Base-by-base conservation (phyloP, 2,329 filamentous ascomycete species). In the Alternaria tenuissima region DNA sequence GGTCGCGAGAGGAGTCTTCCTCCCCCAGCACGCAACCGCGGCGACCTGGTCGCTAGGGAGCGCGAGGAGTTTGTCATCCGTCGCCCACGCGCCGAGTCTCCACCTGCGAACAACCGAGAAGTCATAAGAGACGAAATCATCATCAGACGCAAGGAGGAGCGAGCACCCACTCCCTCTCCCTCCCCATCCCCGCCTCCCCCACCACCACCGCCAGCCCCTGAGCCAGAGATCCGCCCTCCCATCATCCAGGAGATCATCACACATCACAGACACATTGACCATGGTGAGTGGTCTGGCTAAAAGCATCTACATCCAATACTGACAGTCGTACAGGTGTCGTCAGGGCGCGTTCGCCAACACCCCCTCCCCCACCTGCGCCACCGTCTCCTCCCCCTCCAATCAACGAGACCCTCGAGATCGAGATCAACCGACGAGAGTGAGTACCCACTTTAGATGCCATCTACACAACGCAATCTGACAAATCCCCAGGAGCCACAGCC, bases 171-270 rank as follows among this genome's bases (percentile, higher is more conserved):
- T 18, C 86, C 84, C 4, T 85, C 86, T 20, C 86, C 87, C 49
- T 79, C 81, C 16, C 76, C 78, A 20, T 81, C 80, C 41, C 79
- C 81, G 8, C 75, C 77, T 28, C 81, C 82, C 43, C 79, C 80
- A 42, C 80, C 79, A 39, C 80, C 80, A 38, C 78, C 81, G 34
- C 81, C 81, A 47, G 84, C 85, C 44, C 88, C 87, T 30, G 85
- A 86, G 64, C 84, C 91, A 44, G 89, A 95, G 70, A 86, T 88
- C 42, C 89, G 89, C 20, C 93, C 93, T 34, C 91, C 90, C 1
- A 92, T 96, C 68, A 91, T 94, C 78, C 88, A 94, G 72, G 92
- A 97, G 75, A 89, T 96, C 59, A 94, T 96, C 66, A 96, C 92
- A 0, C 92, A 95, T 79, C 94, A 95, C 76, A 87, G 89, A 59